Percentiles rank a stretch among this genome's conserved stretches.
Evolutionary conservation across 2,329 filamentous ascomycete genomes (phyloP).

Genomic region (Pseudophaeomoniella oleicola): DNA sequence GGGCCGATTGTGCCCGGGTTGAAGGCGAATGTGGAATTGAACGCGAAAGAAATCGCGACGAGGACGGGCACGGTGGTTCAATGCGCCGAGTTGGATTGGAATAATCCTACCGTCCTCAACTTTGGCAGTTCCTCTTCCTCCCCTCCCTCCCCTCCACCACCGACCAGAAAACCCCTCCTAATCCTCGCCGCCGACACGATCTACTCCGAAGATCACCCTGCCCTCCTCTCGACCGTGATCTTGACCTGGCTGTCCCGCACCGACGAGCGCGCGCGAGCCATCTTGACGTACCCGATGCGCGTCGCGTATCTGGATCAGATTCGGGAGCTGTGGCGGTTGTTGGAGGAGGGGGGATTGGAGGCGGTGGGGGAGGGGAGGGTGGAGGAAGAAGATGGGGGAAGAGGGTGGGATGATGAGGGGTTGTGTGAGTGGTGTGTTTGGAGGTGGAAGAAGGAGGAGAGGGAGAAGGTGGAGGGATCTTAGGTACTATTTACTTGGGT

Average conservation of each 20-base stretch:
- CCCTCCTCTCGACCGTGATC: slow-evolving; percentile 21
- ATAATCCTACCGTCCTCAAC: slow-evolving; percentile 12
- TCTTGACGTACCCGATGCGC: slow-evolving; percentile 24
- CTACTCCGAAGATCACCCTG: slow-evolving; percentile 26
- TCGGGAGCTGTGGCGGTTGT: slow-evolving; percentile 23
- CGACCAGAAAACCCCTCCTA: slow-evolving; percentile 21
- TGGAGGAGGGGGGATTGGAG: slow-evolving; percentile 22
- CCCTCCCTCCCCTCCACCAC: too few relatives aligned
- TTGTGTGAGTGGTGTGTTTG: slow-evolving; percentile 35
- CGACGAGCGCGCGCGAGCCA: slow-evolving; percentile 15
- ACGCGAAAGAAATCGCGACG: slow-evolving; percentile 45
- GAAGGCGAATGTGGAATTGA: slow-evolving; percentile 52
- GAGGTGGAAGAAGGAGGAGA: slow-evolving; percentile 21
- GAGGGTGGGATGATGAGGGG: slow-evolving; percentile 28
- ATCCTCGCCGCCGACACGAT: slow-evolving; percentile 28
- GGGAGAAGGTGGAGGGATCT: too few relatives aligned
- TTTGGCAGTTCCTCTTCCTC: slow-evolving; percentile 6
- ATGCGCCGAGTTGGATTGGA: slow-evolving; percentile 24
- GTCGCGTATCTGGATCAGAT: slow-evolving; percentile 28
- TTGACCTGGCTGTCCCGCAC: slow-evolving; percentile 19
- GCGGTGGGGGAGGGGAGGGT: slow-evolving; percentile 27
- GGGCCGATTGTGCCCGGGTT: slow-evolving; percentile 73
- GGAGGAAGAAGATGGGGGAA: slow-evolving; percentile 29
- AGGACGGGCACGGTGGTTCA: slow-evolving; percentile 16
- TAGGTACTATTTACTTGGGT: too few relatives aligned